Base-by-base conservation (phyloP, 139 green algal species). In the Chlamydomonas incerta region DNA sequence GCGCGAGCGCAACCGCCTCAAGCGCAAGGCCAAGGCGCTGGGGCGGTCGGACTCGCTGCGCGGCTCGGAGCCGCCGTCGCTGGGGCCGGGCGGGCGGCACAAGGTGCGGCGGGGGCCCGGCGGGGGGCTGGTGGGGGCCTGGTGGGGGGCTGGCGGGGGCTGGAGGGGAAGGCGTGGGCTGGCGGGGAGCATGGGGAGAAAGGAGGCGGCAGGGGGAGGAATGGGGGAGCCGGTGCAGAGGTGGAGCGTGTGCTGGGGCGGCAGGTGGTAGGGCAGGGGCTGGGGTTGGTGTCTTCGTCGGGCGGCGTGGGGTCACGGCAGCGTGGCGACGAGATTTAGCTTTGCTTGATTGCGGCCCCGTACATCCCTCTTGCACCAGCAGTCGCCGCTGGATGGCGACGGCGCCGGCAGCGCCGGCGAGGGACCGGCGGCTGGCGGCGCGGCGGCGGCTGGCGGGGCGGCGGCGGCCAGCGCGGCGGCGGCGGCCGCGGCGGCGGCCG, bases 1-100 rank as follows among this genome's bases (percentile, higher is more conserved):
- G 0, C 81, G 97, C 5, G 97, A 99, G 89, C 88, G 92, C 21
- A 98, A 98, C 87, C 68, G 85, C 63, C 90, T 97, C 33, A 98
- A 98, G 93, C 94, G 96, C 68, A 96, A 96, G 85, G 90, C 92
- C 66, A 96, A 95, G 82, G 90, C 86, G 31, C 80, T 94, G 67
- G 74, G 67, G 24, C 66, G 86, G 20, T 46, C 47, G 37, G 89
- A 92, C 79, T 88, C 86, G 1, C 31, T 74, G 76, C 46, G 75
- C 6, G 41, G 41, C 33, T 50, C 73, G 50, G 73, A 23, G 28
- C 34, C 4, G 52, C 31, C 20, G 85, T 34, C 34, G 57, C 46
- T 55, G 69, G 34, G 37, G 41, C 41, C 41, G 46, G 65, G 50
- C 21, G 58, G 28, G 26, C 2, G n/a, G 47, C 15, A 75, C 55